These are phyloP conservation scores for Aspergillus sp. DNA, from an alignment of 2,329 filamentous ascomycete species.

Conservation along the genomic window DNA sequence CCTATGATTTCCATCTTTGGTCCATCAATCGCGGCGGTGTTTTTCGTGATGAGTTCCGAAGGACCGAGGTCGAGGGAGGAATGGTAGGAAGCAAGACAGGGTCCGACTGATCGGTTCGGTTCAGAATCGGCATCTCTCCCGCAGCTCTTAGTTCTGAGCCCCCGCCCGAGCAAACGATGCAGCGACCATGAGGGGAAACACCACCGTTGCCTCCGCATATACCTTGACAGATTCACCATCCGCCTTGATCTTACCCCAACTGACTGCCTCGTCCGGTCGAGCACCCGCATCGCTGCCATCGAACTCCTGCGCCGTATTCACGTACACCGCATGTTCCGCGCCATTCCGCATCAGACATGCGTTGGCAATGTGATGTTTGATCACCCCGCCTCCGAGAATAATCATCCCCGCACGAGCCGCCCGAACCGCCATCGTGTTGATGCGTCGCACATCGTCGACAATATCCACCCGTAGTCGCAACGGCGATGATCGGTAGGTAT, in stretches of 20 bases:
- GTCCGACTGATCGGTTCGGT: neutral
- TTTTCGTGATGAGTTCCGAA: neutral
- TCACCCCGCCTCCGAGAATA: conserved; percentile 86
- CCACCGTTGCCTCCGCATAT: conserved; percentile 66
- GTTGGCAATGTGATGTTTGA: conserved; percentile 98
- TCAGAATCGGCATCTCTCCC: neutral
- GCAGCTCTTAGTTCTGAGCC: conserved; percentile 9
- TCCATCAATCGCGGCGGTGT: too few relatives aligned
- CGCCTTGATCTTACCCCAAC: conserved; percentile 96
- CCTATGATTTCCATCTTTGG: too few relatives aligned
- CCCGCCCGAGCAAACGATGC: conserved; percentile 58
- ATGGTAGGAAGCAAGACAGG: neutral
- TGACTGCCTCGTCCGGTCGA: conserved; percentile 91
- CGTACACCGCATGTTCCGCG: conserved; percentile 93
- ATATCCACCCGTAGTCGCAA: conserved; percentile 81
- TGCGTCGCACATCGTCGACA: conserved; percentile 85
- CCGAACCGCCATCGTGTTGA: conserved; percentile 87
- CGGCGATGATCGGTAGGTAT: conserved; percentile 88
- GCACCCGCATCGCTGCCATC: conserved; percentile 96
- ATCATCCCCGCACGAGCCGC: conserved; percentile 93
- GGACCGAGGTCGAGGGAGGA: neutral
- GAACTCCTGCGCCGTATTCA: conserved; percentile 97
- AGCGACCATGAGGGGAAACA: conserved; percentile 65
- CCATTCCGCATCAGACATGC: conserved; percentile 97
- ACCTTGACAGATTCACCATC: conserved; percentile 89